Evolutionary conservation across 176 grass and related monocot species (phyloP).

Genomic region (Musa acuminata): DNA sequence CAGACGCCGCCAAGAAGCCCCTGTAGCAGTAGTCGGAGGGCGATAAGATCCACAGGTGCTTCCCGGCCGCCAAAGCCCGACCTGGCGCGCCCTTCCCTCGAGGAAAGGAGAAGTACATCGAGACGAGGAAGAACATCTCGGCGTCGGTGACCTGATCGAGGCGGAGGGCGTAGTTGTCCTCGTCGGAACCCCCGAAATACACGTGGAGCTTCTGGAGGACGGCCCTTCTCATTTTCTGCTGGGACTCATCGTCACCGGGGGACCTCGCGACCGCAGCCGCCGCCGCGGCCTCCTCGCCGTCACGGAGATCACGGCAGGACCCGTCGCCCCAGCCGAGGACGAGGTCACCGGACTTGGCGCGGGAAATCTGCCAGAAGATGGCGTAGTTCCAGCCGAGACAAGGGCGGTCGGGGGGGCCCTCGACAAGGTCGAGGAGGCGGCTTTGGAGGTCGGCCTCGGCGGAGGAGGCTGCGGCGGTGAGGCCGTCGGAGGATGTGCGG

Average conservation of each 20-base stretch:
- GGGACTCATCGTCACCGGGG: conserved; percentile 6
- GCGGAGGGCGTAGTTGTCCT: conserved; percentile 70
- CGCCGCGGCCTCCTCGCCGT: conserved; percentile 36
- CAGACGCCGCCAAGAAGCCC: conserved; percentile 51
- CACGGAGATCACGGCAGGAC: conserved; percentile 58
- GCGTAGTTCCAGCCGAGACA: conserved; percentile 84
- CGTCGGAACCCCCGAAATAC: conserved; percentile 57
- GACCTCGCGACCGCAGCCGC: conserved; percentile 29
- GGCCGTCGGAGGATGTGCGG: conserved; percentile 56
- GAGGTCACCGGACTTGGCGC: conserved; percentile 63
- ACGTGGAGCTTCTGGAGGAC: conserved; percentile 64
- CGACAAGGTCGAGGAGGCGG: conserved; percentile 74
- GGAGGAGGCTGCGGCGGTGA: conserved; percentile 33
- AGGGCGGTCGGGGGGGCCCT: conserved; percentile 31
- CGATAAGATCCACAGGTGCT: conserved; percentile 71
- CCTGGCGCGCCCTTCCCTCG: conserved; percentile 63
- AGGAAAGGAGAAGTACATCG: conserved; percentile 96
- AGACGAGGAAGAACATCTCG: conserved; percentile 87
- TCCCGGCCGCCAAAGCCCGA: conserved; percentile 46
- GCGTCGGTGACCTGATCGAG: conserved; percentile 89
- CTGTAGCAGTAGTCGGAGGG: conserved; percentile 79
- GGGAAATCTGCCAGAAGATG: conserved; percentile 92
- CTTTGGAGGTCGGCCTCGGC: conserved; percentile 62
- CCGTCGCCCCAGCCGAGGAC: conserved; percentile 95
- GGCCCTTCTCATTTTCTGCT: conserved; percentile 47